Evolutionary conservation across 768 basidiomycete genomes (phyloP).

Genomic region (Rickenella mellea): DNA sequence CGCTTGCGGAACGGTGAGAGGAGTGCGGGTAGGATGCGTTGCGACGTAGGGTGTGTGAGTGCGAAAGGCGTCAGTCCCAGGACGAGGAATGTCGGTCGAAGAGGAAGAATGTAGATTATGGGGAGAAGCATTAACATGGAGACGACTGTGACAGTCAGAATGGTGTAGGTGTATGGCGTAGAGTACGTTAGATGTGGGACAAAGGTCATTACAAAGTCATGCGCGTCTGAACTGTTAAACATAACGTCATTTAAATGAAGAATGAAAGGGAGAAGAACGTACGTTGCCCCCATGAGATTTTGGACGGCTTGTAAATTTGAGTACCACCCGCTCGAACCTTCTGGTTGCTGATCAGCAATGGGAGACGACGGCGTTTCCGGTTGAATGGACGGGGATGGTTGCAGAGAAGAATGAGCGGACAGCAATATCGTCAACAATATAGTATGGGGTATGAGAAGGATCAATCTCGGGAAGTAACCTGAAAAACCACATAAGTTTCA

Average conservation of each 20-base stretch:
- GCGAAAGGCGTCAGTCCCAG: constrained; percentile 42
- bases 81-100: constrained; percentile 38
- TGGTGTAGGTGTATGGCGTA: constrained; percentile 42
- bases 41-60: constrained; percentile 40
- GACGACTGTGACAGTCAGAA: constrained; percentile 39
- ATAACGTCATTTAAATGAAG: constrained; percentile 1
- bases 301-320: constrained; percentile 86
- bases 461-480: constrained; percentile 73
- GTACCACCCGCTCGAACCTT: constrained; percentile 73
- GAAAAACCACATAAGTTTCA: not conserved
- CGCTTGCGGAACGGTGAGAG: constrained; percentile 7
- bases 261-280: constrained; percentile 20
- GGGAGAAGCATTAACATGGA: constrained; percentile 26
- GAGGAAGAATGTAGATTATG: constrained; percentile 22
- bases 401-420: constrained; percentile 43
- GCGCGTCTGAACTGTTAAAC: constrained; percentile 44
- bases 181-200: constrained; percentile 39
- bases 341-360: constrained; percentile 28
- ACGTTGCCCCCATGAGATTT: constrained; percentile 84
- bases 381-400: constrained; percentile 6
- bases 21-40: constrained; percentile 21
- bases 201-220: constrained; percentile 45
- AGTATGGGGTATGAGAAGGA: constrained; percentile 62
- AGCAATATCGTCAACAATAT: constrained; percentile 57
- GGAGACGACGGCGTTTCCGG: constrained; percentile 19